Conservation (phyloP, 192 early-diverging fungal genomes). For the Diversispora eburnea region DNA sequence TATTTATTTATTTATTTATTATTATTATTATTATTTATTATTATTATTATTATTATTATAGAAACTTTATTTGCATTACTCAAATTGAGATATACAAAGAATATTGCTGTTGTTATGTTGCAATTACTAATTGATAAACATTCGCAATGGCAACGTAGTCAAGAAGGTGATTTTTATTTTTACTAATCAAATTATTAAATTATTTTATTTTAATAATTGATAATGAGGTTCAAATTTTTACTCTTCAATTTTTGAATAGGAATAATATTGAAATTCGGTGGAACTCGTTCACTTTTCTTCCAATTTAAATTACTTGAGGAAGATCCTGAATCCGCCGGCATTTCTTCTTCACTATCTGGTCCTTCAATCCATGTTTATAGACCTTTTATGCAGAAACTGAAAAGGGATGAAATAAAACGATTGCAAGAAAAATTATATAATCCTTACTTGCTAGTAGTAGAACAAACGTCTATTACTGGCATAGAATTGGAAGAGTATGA, state of each 20-base stretch:
- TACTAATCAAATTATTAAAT: background rate
- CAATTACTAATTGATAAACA: conserved; percentile 9
- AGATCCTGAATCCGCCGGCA: background rate
- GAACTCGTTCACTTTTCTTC: conserved; percentile 8
- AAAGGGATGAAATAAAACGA: background rate
- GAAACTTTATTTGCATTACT: conserved; percentile 20
- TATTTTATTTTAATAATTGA: background rate
- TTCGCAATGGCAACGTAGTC: conserved; percentile 14
- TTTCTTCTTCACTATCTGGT: background rate
- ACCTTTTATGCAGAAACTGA: conserved; percentile 17
- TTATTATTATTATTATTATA: background rate
- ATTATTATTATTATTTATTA: background rate
- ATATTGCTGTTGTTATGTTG: background rate
- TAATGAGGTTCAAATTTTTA: background rate
- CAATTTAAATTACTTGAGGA: background rate
- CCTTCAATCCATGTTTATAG: conserved; percentile 25
- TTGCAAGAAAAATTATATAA: conserved; percentile 20
- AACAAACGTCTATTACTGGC: background rate
- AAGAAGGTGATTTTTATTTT: background rate
- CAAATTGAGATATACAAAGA: background rate
- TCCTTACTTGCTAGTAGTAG: conserved; percentile 12
- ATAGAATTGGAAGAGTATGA: conserved; percentile 19
- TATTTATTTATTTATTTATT: background rate
- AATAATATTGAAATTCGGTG: conserved; percentile 16
- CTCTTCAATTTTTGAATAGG: background rate